These are phyloP conservation scores for Carpinus viminea DNA, from an alignment of 306 rosid species.

Conservation along the genomic window DNA sequence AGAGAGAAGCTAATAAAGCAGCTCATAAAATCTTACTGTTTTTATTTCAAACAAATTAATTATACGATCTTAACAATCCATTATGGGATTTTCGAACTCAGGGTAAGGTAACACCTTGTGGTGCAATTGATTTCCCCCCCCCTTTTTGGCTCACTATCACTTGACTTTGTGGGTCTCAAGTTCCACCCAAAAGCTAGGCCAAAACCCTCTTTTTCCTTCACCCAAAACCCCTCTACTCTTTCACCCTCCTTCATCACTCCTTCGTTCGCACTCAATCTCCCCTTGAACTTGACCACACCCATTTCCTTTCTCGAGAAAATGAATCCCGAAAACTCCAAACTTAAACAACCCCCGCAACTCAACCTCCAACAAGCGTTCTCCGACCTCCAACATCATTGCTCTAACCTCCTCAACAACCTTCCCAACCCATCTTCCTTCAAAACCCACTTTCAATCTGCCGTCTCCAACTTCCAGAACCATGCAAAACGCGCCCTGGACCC, in stretches of 20 bases:
- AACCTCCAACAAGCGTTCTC: constrained; percentile 39
- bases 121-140: no score
- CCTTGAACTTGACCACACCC: background rate
- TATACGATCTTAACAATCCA: no score
- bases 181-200: background rate
- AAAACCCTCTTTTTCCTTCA: background rate
- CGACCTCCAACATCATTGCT: constrained; percentile 48
- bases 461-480: constrained; percentile 42
- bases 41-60: no score
- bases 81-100: no score
- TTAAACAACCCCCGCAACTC: constrained; percentile 32
- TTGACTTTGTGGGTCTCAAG: no score
- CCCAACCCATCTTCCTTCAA: constrained; percentile 33
- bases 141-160: no score
- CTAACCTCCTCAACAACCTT: constrained; percentile 39
- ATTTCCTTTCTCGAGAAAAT: constrained; percentile 20
- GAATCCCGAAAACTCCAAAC: constrained; percentile 31
- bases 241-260: background rate
- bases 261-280: background rate
- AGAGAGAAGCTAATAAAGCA: no score
- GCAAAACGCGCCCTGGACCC: constrained; percentile 32
- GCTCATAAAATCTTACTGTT: no score
- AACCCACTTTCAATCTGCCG: constrained; percentile 41
- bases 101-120: no score
- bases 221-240: background rate